Evolutionary conservation across 345 rosid species (phyloP), one percentile per base, ranked within the genome.

Genomic region (Gynandropsis gynandra): DNA sequence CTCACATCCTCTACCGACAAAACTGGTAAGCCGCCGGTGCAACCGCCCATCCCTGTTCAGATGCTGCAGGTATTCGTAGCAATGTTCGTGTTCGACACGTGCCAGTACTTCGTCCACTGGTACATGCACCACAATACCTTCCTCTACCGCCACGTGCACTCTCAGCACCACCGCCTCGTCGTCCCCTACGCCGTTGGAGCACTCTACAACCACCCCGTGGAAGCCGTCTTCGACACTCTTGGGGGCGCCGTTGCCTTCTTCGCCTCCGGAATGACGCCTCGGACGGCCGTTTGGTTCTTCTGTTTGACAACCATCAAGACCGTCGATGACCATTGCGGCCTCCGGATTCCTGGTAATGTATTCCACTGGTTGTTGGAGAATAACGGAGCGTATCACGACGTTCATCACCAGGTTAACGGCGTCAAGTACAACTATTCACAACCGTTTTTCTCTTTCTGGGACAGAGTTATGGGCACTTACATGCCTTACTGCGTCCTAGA

Each of bases 391-490:
- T 83, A 74, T 55, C 86, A 85, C 11, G 95, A 81, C 67, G 63
- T 81, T 56, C 89, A 81, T 40, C 94, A 79, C 68, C 94, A 79
- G 56, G 76, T 79, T 35, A 85, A 68, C 21, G 89, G 86, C 48
- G 68, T 74, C 2, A 85, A 81, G 70, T 79, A 62, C 68, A 85
- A 85, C 55, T 81, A 79, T 58, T 77, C 95, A 44, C 95, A 85
- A 63, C 89, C 95, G 8, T 81, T 85, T 72, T 85, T 85, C 70
- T 65, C 86, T 47, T 68, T 79, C 32, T 81, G 89, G 89, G 89
- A 85, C 63, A 79, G 66, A 66, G 53, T 81, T 13, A 72, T 81
- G 14, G 86, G 94, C 50, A 85, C 86, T 61, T 70, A 82, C 58
- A 77, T 68, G 81, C 78, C 90, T 4, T 75, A 72, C 44, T 52